phyloP scores from a whole-genome alignment of 257 asterid genomes.

The Primulina eburnea region DNA sequence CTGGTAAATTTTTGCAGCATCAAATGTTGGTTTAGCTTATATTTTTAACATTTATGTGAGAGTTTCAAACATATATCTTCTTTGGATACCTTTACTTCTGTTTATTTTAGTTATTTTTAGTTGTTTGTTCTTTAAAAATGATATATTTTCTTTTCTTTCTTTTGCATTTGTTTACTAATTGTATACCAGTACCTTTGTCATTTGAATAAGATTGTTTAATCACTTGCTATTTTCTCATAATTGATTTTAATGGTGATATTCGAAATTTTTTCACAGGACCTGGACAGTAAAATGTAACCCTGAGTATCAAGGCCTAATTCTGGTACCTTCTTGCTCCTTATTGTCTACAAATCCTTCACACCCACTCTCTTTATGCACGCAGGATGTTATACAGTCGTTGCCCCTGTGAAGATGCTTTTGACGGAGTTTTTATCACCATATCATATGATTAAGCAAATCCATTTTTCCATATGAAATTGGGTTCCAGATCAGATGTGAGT shows the following conservation, averaged over 20 bases:
- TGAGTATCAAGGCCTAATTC: slow-evolving; percentile 74
- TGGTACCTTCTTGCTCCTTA: slow-evolving; percentile 53
- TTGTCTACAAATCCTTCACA: slow-evolving; percentile 19
- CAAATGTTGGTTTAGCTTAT: slow-evolving; percentile 14
- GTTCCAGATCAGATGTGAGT: slow-evolving; percentile 20
- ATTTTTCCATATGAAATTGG: slow-evolving; percentile 17
- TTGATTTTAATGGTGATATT: slow-evolving; percentile 18
- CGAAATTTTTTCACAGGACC: slow-evolving; percentile 63
- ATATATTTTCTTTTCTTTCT: not conserved
- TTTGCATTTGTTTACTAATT: slow-evolving; percentile 8
- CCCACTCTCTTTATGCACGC: slow-evolving; percentile 19
- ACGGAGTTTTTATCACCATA: slow-evolving; percentile 4
- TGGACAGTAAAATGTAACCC: slow-evolving; percentile 97
- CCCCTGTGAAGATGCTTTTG: slow-evolving; percentile 10
- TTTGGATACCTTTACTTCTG: not conserved
- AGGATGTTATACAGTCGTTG: slow-evolving; percentile 10
- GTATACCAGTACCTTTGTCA: not conserved
- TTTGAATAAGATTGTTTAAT: slow-evolving; percentile 9
- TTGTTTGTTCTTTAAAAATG: slow-evolving; percentile 17
- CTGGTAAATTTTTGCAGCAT: slow-evolving; percentile 51
- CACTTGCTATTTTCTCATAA: slow-evolving; percentile 1
- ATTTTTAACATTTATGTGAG: slow-evolving; percentile 15
- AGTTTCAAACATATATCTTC: slow-evolving; percentile 8
- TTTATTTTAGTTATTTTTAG: slow-evolving; percentile 9
- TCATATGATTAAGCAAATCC: slow-evolving; percentile 1